These are phyloP conservation scores for Clarireedia sp. DNA, from an alignment of 2,329 filamentous ascomycete species.

Conservation along the genomic window DNA sequence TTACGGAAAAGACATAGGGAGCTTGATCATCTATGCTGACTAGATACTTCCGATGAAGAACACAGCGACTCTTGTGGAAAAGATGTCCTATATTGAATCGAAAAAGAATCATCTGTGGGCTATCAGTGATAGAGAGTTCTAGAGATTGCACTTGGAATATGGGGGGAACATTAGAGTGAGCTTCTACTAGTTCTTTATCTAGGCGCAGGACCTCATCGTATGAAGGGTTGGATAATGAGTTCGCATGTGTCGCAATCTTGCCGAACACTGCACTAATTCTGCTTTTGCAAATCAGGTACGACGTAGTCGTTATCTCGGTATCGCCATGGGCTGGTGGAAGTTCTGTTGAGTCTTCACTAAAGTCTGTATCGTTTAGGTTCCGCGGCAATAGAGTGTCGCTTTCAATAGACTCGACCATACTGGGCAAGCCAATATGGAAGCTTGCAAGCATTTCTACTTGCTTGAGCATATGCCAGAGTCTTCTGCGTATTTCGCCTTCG, in stretches of 20 bases:
- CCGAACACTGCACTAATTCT: slow-evolving; percentile 40
- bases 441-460: slow-evolving; percentile 69
- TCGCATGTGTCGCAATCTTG: slow-evolving; percentile 41
- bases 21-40: slow-evolving; percentile 33
- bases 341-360: slow-evolving; percentile 55
- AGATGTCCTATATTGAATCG: slow-evolving; percentile 43
- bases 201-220: slow-evolving; percentile 42
- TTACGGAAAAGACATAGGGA: slow-evolving; percentile 45
- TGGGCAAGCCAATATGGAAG: slow-evolving; percentile 50
- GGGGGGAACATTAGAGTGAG: slow-evolving; percentile 37
- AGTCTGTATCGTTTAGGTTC: slow-evolving; percentile 72
- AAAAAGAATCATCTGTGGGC: slow-evolving; percentile 41
- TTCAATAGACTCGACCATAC: slow-evolving; percentile 62
- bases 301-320: slow-evolving; percentile 46
- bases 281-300: slow-evolving; percentile 46
- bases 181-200: slow-evolving; percentile 37
- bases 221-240: slow-evolving; percentile 38
- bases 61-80: slow-evolving; percentile 45
- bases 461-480: slow-evolving; percentile 57
- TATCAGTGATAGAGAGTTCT: slow-evolving; percentile 40
- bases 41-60: slow-evolving; percentile 46
- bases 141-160: slow-evolving; percentile 42
- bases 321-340: slow-evolving; percentile 57
- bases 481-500: slow-evolving; percentile 52
- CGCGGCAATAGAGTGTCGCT: slow-evolving; percentile 66